A percentile compares a stretch with the other conserved stretches of the same genome.
phyloP scores from a whole-genome alignment of 2,329 filamentous ascomycete genomes.

The Teratosphaeria epicoccoides region DNA sequence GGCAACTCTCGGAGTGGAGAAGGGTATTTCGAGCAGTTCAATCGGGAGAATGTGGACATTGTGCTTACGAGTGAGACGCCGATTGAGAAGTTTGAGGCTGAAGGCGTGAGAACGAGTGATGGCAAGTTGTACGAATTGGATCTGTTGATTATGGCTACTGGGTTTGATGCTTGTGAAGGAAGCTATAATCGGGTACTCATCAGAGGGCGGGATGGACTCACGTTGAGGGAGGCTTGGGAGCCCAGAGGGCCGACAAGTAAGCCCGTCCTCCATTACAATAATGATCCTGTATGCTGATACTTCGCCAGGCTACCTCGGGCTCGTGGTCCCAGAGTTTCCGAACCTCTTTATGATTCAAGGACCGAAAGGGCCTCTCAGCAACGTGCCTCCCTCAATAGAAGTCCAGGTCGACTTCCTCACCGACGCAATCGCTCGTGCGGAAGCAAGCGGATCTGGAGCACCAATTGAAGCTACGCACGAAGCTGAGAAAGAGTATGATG shows the following conservation, averaged over 20 bases:
- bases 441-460: conserved; percentile 1
- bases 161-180: conserved; percentile 31
- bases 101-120: conserved; percentile 14
- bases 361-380: conserved; percentile 31
- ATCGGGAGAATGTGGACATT: conserved; percentile 16
- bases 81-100: conserved; percentile 32
- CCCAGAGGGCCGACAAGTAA: conserved; percentile 19
- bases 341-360: conserved; percentile 36
- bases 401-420: conserved; percentile 26
- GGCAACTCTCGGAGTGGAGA: conserved; percentile 24
- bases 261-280: not conserved
- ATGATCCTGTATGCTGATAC: conserved; percentile 3
- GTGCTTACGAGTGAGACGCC: conserved; percentile 27
- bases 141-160: conserved; percentile 32
- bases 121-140: conserved; percentile 17
- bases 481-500: conserved; percentile 20
- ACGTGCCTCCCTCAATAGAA: conserved; percentile 29
- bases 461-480: conserved; percentile 18
- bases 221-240: conserved; percentile 26
- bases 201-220: conserved; percentile 18
- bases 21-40: conserved; percentile 22
- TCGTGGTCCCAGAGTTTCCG: conserved; percentile 30
- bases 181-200: conserved; percentile 25
- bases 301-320: conserved; percentile 28
- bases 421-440: conserved; percentile 10